Base-by-base conservation (phyloP, 2,329 filamentous ascomycete species). In the Fusarium graminum region DNA sequence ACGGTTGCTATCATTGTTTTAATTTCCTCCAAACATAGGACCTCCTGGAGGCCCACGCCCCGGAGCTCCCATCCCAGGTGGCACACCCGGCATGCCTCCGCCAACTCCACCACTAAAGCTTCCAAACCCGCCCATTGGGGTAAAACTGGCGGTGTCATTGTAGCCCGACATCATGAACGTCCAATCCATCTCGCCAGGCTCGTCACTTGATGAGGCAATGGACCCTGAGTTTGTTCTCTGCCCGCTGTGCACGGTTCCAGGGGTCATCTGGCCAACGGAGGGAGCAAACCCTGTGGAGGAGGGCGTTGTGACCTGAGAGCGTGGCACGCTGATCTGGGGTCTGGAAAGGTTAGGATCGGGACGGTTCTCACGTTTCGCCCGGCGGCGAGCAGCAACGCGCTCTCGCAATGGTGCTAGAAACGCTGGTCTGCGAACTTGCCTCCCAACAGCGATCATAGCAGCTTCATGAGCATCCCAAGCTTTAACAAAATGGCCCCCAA, bases 401-500 rank as follows among this genome's bases (percentile, higher is more conserved):
- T 83, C 81, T n/a, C 80, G 77, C 66, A 88, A 77, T 41, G 80
- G 65, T 4, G 74, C 76, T 52, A 88, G 82, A 62, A 86, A 82
- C 42, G 73, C 75, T 4, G 85, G 85, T 13, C 78, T 77, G 16
- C 76, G 69, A 4, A 82, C 60, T 3, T 78, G 74, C 29, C 79
- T 80, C 1, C 85, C 85, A 8, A 78, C 74, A 49, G 79, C 78
- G 6, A 76, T 64, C 64, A 83, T 80, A 13, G 83, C 82, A 3
- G 80, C 78, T 67, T 84, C 83, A 53, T 84, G 82, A 4, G 84
- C 85, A 41, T 85, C 83, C 88, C 88, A 90, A 0, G 87, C 87
- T 69, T 87, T 88, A 57, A 90, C 76, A 39, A 90, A 85, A 17
- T 86, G 80, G 19, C 80, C 79, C 2, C 84, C 83, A 62, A 90